Conservation (phyloP, 352 stramenopile genomes). For the Phytophthora megakarya region DNA sequence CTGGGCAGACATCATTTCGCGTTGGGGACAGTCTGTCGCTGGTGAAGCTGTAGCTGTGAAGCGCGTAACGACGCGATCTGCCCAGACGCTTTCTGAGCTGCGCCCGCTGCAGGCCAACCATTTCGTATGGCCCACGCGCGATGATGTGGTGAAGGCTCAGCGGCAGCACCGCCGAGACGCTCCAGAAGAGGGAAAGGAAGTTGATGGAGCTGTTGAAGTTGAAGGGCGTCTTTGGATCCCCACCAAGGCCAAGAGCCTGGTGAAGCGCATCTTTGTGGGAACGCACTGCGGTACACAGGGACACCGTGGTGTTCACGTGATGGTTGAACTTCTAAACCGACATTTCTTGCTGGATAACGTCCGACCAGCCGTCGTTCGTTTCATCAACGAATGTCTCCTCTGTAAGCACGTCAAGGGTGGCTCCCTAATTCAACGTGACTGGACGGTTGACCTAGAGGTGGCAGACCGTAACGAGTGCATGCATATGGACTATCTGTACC, state of each 20-base stretch:
- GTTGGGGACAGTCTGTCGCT: neutral
- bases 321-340: slow-evolving; percentile 10
- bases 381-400: slow-evolving; percentile 20
- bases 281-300: slow-evolving; percentile 2
- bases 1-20: slow-evolving; percentile 15
- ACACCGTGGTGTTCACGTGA: slow-evolving; percentile 13
- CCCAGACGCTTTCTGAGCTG: slow-evolving; percentile 3
- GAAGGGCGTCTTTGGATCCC: slow-evolving; percentile 10
- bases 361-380: neutral
- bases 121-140: slow-evolving; percentile 9
- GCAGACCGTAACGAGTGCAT: slow-evolving; percentile 11
- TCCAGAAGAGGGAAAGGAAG: neutral
- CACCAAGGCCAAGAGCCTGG: neutral
- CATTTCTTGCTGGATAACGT: slow-evolving; percentile 7
- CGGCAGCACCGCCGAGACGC: neutral
- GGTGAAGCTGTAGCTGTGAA: neutral
- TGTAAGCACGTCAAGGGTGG: slow-evolving; percentile 22
- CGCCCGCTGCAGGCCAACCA: slow-evolving; percentile 4
- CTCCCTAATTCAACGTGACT: neutral
- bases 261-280: slow-evolving; percentile 11
- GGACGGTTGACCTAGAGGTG: neutral
- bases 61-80: neutral
- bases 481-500: slow-evolving; percentile 13
- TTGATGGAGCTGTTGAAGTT: neutral
- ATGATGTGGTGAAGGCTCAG: neutral